These are phyloP conservation scores for Penicillium arizonense DNA, from an alignment of 495 filamentous ascomycete species.

Conservation along the genomic window DNA sequence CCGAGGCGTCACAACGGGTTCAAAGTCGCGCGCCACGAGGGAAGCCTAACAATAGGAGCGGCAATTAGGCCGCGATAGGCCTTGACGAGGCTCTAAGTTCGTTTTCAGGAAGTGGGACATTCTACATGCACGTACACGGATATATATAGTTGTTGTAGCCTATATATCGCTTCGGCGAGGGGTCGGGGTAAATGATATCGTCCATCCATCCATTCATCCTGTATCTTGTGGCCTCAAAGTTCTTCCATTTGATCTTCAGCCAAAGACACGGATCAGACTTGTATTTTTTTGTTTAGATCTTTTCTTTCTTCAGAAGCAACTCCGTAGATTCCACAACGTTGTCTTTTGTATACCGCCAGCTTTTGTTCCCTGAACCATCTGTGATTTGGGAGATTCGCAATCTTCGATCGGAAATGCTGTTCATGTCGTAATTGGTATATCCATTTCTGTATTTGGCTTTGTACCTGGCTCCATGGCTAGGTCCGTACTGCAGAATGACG, in stretches of 20 bases:
- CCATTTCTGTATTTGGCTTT: background rate
- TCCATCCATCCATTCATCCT: no score
- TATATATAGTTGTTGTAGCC: no score
- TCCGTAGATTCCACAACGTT: background rate
- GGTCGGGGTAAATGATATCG: no score
- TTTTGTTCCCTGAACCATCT: background rate
- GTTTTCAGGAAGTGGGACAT: no score
- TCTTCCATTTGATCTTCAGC: conserved; percentile 2
- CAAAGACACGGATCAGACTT: conserved; percentile 1
- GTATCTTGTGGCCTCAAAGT: background rate
- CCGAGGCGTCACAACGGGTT: no score
- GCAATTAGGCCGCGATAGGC: no score
- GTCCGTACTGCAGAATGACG: background rate
- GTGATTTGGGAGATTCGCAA: background rate
- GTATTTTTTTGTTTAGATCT: background rate
- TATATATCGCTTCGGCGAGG: no score
- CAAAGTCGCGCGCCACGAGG: no score
- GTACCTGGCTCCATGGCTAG: background rate
- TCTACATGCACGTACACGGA: no score
- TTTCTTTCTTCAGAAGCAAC: background rate
- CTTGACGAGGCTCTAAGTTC: no score
- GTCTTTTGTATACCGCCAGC: background rate
- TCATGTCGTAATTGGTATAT: background rate
- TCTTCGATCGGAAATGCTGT: background rate
- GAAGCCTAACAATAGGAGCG: no score